Conservation (phyloP, 768 basidiomycete genomes). For the Fomitopsis serialis region DNA sequence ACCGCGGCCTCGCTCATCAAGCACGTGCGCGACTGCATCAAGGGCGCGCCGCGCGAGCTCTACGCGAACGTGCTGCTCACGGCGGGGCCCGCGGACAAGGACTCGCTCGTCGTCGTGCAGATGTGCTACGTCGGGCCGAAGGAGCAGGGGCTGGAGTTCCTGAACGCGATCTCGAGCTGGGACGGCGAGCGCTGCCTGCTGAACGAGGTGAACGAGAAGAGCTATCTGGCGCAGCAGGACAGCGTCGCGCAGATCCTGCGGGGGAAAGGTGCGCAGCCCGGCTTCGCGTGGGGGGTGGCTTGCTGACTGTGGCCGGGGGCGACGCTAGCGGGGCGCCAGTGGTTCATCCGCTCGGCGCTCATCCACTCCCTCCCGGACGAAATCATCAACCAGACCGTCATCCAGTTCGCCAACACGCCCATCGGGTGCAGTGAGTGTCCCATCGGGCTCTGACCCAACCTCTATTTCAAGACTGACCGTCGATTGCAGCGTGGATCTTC, state of each 20-base stretch:
- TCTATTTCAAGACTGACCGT: background rate
- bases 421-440: conserved; percentile 91
- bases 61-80: conserved; percentile 90
- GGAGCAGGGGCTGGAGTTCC: conserved; percentile 69
- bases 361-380: conserved; percentile 85
- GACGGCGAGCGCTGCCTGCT: conserved; percentile 81
- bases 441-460: too few species aligned
- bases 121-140: conserved; percentile 83
- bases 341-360: conserved; percentile 87
- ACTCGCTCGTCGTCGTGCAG: conserved; percentile 86
- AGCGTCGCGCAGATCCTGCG: conserved; percentile 87
- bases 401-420: conserved; percentile 77
- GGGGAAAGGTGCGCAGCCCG: conserved; percentile 58
- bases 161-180: conserved; percentile 85
- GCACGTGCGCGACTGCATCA: conserved; percentile 92
- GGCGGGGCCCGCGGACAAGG: conserved; percentile 78
- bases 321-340: conserved; percentile 65
- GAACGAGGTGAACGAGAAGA: conserved; percentile 89
- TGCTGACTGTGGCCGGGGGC: too few species aligned
- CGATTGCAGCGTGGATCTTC: conserved; percentile 76
- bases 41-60: conserved; percentile 79
- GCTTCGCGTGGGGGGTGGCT: background rate
- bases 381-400: conserved; percentile 76
- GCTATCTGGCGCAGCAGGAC: conserved; percentile 85
- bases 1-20: conserved; percentile 85